Percentiles rank a stretch among this genome's conserved stretches.
phyloP scores from a whole-genome alignment of 2,329 filamentous ascomycete species.

The Chaetoscypha palmicola region DNA sequence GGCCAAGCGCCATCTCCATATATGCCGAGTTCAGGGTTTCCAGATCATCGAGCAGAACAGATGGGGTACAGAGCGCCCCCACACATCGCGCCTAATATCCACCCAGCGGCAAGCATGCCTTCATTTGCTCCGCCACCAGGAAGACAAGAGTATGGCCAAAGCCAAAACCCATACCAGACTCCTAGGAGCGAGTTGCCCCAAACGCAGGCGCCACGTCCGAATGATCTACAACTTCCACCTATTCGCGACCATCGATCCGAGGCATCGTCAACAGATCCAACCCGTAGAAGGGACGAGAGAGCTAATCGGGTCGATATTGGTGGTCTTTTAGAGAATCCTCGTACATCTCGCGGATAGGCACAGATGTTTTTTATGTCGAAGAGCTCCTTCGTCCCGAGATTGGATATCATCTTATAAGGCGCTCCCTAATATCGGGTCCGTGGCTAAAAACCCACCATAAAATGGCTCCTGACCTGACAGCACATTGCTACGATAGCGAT shows the following conservation, averaged over 20 bases:
- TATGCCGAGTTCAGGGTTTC: constrained; percentile 16
- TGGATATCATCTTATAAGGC: too few relatives aligned
- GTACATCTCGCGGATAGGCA: constrained; percentile 1
- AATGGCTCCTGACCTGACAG: too few relatives aligned
- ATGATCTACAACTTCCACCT: constrained; percentile 36
- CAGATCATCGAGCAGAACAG: constrained; percentile 24
- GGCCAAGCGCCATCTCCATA: constrained; percentile 22
- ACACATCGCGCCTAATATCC: constrained; percentile 14
- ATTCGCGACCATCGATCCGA: constrained; percentile 33
- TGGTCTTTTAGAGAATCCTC: constrained; percentile 52
- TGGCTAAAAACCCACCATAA: too few relatives aligned
- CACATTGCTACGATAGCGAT: too few relatives aligned
- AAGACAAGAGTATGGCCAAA: constrained; percentile 37
- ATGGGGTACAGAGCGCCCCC: constrained; percentile 22
- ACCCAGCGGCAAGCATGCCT: constrained; percentile 35
- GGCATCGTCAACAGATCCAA: constrained; percentile 21
- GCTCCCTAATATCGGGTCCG: too few relatives aligned
- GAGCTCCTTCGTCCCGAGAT: too few relatives aligned
- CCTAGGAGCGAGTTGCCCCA: constrained; percentile 45
- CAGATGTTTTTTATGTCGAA: too few relatives aligned
- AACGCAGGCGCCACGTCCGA: constrained; percentile 28
- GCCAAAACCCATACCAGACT: constrained; percentile 41
- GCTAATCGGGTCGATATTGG: constrained; percentile 52
- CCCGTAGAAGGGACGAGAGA: constrained; percentile 42
- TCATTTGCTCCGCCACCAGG: constrained; percentile 41